Percentiles rank a stretch among this genome's conserved stretches.
phyloP scores from a whole-genome alignment of 805 yeast genomes.

The Metschnikowia similis region DNA sequence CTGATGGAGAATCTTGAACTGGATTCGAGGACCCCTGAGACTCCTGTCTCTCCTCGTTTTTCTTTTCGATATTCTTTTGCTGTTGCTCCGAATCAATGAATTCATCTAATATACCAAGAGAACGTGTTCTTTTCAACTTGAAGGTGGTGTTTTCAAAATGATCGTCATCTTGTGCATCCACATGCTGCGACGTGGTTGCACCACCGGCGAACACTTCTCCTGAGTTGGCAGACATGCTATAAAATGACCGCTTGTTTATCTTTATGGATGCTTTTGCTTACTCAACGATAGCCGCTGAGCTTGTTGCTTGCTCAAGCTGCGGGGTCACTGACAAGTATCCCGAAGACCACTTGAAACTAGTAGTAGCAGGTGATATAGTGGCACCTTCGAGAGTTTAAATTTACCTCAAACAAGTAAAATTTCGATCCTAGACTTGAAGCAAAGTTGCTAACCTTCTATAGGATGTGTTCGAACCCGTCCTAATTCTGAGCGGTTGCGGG shows the following conservation, averaged over 20 bases:
- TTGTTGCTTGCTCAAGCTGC: neutral
- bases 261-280: neutral
- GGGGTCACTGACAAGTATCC: neutral
- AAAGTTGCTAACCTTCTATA: neutral
- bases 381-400: neutral
- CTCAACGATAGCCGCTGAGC: neutral
- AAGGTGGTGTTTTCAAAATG: slow-evolving; percentile 69
- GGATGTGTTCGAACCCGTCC: neutral
- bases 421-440: neutral
- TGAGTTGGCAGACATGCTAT: slow-evolving; percentile 10
- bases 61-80: slow-evolving; percentile 11
- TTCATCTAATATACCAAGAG: slow-evolving; percentile 75
- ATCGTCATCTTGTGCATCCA: slow-evolving; percentile 66
- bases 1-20: neutral
- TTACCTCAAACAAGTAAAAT: neutral
- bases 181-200: slow-evolving; percentile 60
- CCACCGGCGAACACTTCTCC: slow-evolving; percentile 47
- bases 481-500: neutral
- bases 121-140: slow-evolving; percentile 74
- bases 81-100: slow-evolving; percentile 45
- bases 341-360: neutral
- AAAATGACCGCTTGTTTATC: neutral
- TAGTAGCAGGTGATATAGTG: neutral
- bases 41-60: slow-evolving; percentile 12
- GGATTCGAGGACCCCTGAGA: neutral